phyloP scores from a whole-genome alignment of 2,329 filamentous ascomycete genomes.

The Alternaria postmessia region DNA sequence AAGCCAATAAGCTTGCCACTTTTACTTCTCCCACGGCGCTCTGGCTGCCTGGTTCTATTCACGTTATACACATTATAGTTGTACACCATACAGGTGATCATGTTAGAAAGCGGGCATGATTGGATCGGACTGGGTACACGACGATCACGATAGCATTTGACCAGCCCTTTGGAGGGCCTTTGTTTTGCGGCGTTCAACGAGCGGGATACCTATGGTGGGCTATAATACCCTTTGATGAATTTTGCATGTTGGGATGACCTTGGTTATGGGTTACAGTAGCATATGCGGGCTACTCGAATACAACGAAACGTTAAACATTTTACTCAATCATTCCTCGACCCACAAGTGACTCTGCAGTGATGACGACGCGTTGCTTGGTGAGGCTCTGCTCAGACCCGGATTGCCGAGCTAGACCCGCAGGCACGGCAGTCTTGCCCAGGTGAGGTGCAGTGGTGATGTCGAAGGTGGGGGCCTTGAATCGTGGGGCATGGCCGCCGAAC shows the following conservation, averaged over 20 bases:
- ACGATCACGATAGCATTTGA: constrained; percentile 31
- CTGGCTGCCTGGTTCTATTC: constrained; percentile 20
- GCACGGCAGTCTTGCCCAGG: constrained; percentile 7
- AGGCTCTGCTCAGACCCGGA: not conserved
- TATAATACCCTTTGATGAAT: constrained; percentile 22
- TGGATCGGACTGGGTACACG: constrained; percentile 20
- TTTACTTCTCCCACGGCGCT: constrained; percentile 6
- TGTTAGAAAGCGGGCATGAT: not conserved
- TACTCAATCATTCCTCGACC: not conserved
- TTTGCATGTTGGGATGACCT: constrained; percentile 14
- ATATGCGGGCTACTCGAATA: constrained; percentile 4
- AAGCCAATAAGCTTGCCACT: constrained; percentile 12
- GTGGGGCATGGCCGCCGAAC: constrained; percentile 4
- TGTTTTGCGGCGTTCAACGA: constrained; percentile 18
- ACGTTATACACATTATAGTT: constrained; percentile 18
- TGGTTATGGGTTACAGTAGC: constrained; percentile 5
- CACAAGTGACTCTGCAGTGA: not conserved
- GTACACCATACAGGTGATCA: constrained; percentile 10
- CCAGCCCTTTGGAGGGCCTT: constrained; percentile 12
- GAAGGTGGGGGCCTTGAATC: constrained; percentile 9
- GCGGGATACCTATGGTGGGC: constrained; percentile 12
- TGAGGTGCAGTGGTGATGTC: constrained; percentile 13
- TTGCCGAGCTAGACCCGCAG: not conserved
- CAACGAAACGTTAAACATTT: constrained; percentile 4
- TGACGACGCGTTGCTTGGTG: not conserved